These are phyloP conservation scores for Annulohypoxylon stygium DNA, from an alignment of 495 filamentous ascomycete species.

Conservation along the genomic window DNA sequence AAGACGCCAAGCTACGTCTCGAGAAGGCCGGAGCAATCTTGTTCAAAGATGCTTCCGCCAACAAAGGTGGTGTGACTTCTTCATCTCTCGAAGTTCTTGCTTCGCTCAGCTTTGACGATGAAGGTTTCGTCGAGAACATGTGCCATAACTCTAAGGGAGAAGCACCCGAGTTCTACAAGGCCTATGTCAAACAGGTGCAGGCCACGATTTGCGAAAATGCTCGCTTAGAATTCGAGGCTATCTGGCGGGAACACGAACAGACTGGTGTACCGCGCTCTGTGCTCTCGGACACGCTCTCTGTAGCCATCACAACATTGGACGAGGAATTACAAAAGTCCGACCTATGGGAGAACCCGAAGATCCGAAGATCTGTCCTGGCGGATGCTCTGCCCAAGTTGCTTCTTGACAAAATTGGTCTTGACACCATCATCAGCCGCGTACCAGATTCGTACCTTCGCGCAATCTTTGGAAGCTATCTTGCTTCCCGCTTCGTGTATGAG, in stretches of 20 bases:
- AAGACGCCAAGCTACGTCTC: constrained; percentile 94
- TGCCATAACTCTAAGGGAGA: constrained; percentile 83
- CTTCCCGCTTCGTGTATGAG: constrained; percentile 94
- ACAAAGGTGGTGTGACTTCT: constrained; percentile 99
- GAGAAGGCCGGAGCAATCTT: constrained; percentile 93
- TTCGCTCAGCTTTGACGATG: constrained; percentile 91
- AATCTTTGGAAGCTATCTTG: constrained; percentile 96
- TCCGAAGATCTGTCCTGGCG: constrained; percentile 80
- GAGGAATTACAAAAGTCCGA: constrained; percentile 94
- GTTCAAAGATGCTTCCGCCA: constrained; percentile 98
- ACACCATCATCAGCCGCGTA: constrained; percentile 86
- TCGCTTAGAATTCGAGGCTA: constrained; percentile 93
- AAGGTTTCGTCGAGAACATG: constrained; percentile 91
- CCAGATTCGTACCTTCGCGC: constrained; percentile 92
- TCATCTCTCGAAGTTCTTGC: constrained; percentile 97
- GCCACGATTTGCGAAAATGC: constrained; percentile 90
- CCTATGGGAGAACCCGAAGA: constrained; percentile 85
- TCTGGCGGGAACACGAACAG: constrained; percentile 92
- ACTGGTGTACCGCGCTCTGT: constrained; percentile 83
- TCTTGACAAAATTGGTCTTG: constrained; percentile 88
- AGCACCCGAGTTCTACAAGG: constrained; percentile 88
- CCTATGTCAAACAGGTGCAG: constrained; percentile 93
- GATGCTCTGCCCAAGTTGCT: constrained; percentile 90
- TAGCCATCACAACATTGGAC: constrained; percentile 93
- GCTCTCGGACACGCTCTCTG: constrained; percentile 86